These are phyloP conservation scores for Starmerella potacharoeniae DNA, from an alignment of 805 yeast genomes.

Conservation along the genomic window DNA sequence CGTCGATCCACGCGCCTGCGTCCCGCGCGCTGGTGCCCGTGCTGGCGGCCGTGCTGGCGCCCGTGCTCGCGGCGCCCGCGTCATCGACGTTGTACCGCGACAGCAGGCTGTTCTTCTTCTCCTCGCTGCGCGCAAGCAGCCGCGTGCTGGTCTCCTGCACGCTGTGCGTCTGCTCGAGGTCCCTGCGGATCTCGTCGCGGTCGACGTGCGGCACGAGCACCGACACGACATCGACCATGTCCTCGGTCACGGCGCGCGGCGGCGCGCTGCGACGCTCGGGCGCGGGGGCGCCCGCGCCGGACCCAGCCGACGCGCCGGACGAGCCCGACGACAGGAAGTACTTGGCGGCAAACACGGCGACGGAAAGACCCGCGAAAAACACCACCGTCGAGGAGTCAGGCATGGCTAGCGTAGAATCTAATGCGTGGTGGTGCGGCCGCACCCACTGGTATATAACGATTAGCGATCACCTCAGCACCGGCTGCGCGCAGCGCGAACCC, in stretches of 20 bases:
- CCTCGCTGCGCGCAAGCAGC: constrained; percentile 45
- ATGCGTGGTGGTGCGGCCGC: not conserved
- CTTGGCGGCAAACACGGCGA: constrained; percentile 15
- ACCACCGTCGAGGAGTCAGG: constrained; percentile 20
- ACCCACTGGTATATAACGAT: not conserved
- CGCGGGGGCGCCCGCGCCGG: not conserved
- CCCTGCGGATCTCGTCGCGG: constrained; percentile 58
- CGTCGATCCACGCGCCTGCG: constrained; percentile 32
- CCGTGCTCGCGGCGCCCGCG: constrained; percentile 5
- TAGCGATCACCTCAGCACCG: not conserved
- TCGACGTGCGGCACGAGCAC: constrained; percentile 67
- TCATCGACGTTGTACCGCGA: constrained; percentile 32
- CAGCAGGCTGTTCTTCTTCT: constrained; percentile 14
- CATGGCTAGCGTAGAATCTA: constrained; percentile 7
- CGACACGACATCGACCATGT: constrained; percentile 76
- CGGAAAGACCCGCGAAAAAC: constrained; percentile 21
- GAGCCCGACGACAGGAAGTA: constrained; percentile 7
- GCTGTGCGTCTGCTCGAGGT: constrained; percentile 53
- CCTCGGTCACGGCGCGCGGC: constrained; percentile 28
- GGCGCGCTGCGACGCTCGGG: constrained; percentile 4
- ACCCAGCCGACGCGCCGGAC: not conserved
- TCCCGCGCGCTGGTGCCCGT: not conserved
- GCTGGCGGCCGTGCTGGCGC: not conserved
- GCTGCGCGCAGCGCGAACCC: too few species aligned
- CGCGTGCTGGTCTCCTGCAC: constrained; percentile 72